Base-by-base conservation (phyloP, 129 eudicot species). In the Lactuca sativa region DNA sequence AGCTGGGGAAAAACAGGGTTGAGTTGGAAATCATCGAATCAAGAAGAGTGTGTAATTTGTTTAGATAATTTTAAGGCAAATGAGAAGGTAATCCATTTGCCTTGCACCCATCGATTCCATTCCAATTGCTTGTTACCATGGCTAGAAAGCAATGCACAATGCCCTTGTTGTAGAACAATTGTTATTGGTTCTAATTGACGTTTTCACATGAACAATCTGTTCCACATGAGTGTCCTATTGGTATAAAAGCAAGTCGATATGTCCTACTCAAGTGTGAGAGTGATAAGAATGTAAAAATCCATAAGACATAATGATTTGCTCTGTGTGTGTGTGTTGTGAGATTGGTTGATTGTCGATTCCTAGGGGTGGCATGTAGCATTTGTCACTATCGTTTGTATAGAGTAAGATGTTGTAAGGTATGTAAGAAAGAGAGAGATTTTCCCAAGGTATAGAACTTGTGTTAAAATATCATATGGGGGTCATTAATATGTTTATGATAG, bases 151-250 rank as follows among this genome's bases (percentile, higher is more conserved):
- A 82, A 72, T 78, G 65, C 78, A 15, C 90, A 81, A 33, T 85
- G 90, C 77, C 90, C 90, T 31, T 85, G 90, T 67, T 85, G 90
- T 55, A 81, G 90, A 72, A 74, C 77, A 57, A 62, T 12, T 34
- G 74, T 85, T 75, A 41, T 43, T 12, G 48, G 66, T 56, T 64
- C 78, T 33, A 64, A 5, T 55, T 73, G 54, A 64, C 64, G 32
- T 5, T 51, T 31, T 59, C 10, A 17, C 8, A 47, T 33, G 4
- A 32, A 18, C 16, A 16, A 47, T 25, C 16, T 17, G 34, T 61
- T 16, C 9, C 10, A 7, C 2, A 43, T 43, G 13, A 9, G 3
- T 43, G 13, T 43, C 44, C 44, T 40, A 40, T 1, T 6, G 9
- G 10, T 40, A 40, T 5, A 8, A 40, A 5, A 2, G 44, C 7